Evolutionary conservation across 768 basidiomycete genomes (phyloP), one percentile per base, ranked within the genome.

Genomic region (Rhizopogon salebrosus): DNA sequence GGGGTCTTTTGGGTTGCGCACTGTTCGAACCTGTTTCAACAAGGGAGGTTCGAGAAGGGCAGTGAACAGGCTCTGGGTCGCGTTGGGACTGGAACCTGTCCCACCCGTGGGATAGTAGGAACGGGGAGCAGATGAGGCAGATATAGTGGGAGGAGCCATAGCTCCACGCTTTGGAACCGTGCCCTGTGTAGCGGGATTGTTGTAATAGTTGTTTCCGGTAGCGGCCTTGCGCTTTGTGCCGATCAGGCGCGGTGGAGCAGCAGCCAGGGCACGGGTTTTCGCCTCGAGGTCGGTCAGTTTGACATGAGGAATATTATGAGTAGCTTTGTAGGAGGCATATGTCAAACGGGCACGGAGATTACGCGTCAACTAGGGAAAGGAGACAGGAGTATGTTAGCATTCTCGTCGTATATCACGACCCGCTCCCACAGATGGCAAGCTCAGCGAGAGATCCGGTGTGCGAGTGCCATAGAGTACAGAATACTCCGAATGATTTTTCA

Each of bases 241-340:
- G 70, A 78, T 73, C 70, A 80, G 70, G 68, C 81, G 79, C 68
- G 74, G 67, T 55, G 75, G 72, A 42, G 73, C 66, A 54, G 73
- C 72, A 51, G 70, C 68, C 61, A 80, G 76, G 54, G 58, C 62
- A 50, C 69, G 71, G 37, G 72, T 70, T 61, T 83, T 83, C 14
- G 80, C 77, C 66, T 92, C 91, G 42, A 90, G 78, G 56, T 91
- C 88, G 61, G 78, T 77, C 45, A 91, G 71, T 41, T 84, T 75
- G 46, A 83, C 72, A 51, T 83, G 80, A 9, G 84, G 73, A 51
- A 88, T 70, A 65, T 89, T 87, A 67, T 89, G 80, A 13, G 78
- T 77, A 4, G 90, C 88, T 71, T 92, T 92, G 78, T 87, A 91
- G 1, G 86, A 85, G 22, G 90, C 90, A 69, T 90, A 89, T 0